Evolutionary conservation across 257 asterid species (phyloP).

Genomic region (Lavandula angustifolia): DNA sequence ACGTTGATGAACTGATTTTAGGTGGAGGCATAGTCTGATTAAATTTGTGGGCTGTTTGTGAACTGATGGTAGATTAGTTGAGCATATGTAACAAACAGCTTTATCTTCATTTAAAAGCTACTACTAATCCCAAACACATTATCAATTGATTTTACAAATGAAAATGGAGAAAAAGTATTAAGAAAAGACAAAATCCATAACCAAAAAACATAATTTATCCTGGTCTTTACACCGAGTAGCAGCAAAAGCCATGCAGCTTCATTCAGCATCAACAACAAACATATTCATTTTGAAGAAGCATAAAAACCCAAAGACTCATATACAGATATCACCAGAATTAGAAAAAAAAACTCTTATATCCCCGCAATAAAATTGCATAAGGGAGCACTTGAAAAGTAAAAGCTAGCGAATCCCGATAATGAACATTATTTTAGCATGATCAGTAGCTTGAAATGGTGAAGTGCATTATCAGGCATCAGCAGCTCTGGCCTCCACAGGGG

Average conservation of each 20-base stretch:
- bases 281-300: background rate
- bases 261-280: slow-evolving; percentile 1
- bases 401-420: background rate
- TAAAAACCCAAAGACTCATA: slow-evolving; percentile 6
- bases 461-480: slow-evolving; percentile 51
- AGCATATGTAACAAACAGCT: background rate
- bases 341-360: background rate
- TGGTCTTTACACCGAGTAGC: background rate
- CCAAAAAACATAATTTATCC: background rate
- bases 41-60: slow-evolving; percentile 12
- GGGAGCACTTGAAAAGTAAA: background rate
- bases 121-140: background rate
- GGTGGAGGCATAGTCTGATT: slow-evolving; percentile 1
- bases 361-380: slow-evolving; percentile 2
- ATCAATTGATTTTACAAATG: too few relatives aligned
- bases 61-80: slow-evolving; percentile 23
- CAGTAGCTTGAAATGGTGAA: slow-evolving; percentile 7
- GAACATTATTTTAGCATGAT: slow-evolving; percentile 14
- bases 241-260: background rate
- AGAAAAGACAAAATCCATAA: too few relatives aligned
- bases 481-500: slow-evolving; percentile 45
- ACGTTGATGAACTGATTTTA: background rate
- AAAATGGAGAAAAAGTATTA: too few relatives aligned
- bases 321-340: too few relatives aligned
- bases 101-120: background rate